These are phyloP conservation scores for Pezicula carpinea DNA, from an alignment of 2,329 filamentous ascomycete genomes.

Conservation along the genomic window DNA sequence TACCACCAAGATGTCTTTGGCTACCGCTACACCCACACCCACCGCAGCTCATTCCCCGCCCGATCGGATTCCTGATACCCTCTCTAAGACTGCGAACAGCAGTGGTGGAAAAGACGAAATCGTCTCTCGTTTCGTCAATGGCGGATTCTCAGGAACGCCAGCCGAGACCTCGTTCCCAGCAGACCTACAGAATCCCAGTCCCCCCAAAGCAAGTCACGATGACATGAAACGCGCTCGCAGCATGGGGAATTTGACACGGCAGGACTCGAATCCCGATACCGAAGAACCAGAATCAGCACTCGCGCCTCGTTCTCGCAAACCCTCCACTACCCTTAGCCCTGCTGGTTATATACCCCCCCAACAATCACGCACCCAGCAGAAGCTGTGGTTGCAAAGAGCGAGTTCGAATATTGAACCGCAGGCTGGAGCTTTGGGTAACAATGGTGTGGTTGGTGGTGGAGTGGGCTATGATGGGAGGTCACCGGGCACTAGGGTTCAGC, in stretches of 20 bases:
- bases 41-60: slow-evolving; percentile 10
- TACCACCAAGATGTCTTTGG: slow-evolving; percentile 58
- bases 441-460: slow-evolving; percentile 31
- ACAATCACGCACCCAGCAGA: slow-evolving; percentile 68
- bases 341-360: slow-evolving; percentile 29
- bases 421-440: slow-evolving; percentile 35
- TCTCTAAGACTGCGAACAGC: slow-evolving; percentile 13
- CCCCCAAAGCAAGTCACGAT: slow-evolving; percentile 11
- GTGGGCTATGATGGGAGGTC: slow-evolving; percentile 56
- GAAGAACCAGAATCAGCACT: slow-evolving; percentile 40
- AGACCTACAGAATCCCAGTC: not conserved
- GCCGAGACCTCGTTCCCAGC: slow-evolving; percentile 39
- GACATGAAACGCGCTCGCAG: slow-evolving; percentile 25
- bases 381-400: slow-evolving; percentile 68
- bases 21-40: slow-evolving; percentile 40
- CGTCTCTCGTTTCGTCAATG: slow-evolving; percentile 55
- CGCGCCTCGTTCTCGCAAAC: slow-evolving; percentile 35
- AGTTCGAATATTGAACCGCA: slow-evolving; percentile 67
- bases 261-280: slow-evolving; percentile 23
- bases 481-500: slow-evolving; percentile 57
- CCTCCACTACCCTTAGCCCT: slow-evolving; percentile 10
- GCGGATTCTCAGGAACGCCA: slow-evolving; percentile 41
- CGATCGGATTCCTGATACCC: slow-evolving; percentile 31
- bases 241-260: slow-evolving; percentile 24
- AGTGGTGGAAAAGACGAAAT: slow-evolving; percentile 37